A percentile compares a stretch with the other conserved stretches of the same genome.
Evolutionary conservation across 768 basidiomycete genomes (phyloP).

Genomic region (Psilocybe sp.): DNA sequence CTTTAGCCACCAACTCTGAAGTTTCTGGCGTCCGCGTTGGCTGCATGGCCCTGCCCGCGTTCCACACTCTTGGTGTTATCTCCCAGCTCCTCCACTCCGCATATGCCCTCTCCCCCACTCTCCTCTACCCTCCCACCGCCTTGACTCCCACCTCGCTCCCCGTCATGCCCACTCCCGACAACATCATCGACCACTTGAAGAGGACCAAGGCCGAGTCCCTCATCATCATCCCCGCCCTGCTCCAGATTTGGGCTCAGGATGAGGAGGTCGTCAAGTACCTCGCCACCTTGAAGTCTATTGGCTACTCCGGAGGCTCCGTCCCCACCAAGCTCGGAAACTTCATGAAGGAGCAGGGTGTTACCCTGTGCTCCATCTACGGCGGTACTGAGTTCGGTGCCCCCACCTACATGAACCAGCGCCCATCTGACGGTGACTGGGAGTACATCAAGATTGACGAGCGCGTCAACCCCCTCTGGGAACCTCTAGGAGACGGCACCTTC

Average conservation of each 20-base stretch:
- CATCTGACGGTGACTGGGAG: slow-evolving; percentile 22
- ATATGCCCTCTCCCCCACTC: slow-evolving; percentile 9
- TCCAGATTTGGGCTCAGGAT: slow-evolving; percentile 35
- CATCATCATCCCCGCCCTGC: slow-evolving; percentile 34
- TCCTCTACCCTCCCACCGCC: slow-evolving; percentile 15
- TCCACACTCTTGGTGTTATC: background rate
- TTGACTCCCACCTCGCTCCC: slow-evolving; percentile 33
- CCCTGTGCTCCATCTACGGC: slow-evolving; percentile 19
- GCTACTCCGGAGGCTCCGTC: slow-evolving; percentile 34
- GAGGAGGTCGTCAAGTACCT: slow-evolving; percentile 23
- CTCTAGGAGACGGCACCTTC: slow-evolving; percentile 32
- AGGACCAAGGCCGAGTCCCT: slow-evolving; percentile 27
- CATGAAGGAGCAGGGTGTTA: slow-evolving; percentile 32
- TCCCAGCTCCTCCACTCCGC: slow-evolving; percentile 26
- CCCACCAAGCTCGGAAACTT: slow-evolving; percentile 31
- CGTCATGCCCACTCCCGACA: slow-evolving; percentile 26
- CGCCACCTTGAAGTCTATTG: slow-evolving; percentile 15
- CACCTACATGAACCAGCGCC: slow-evolving; percentile 10
- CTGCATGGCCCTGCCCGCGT: background rate
- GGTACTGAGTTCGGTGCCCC: slow-evolving; percentile 31
- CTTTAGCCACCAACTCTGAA: too few species aligned
- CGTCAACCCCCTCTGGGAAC: slow-evolving; percentile 27
- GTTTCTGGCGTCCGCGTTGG: too few species aligned
- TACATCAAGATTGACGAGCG: slow-evolving; percentile 29
- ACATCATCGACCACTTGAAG: slow-evolving; percentile 30